Evolutionary conservation across 2,329 filamentous ascomycete species (phyloP).

Genomic region (Metarhizium album): DNA sequence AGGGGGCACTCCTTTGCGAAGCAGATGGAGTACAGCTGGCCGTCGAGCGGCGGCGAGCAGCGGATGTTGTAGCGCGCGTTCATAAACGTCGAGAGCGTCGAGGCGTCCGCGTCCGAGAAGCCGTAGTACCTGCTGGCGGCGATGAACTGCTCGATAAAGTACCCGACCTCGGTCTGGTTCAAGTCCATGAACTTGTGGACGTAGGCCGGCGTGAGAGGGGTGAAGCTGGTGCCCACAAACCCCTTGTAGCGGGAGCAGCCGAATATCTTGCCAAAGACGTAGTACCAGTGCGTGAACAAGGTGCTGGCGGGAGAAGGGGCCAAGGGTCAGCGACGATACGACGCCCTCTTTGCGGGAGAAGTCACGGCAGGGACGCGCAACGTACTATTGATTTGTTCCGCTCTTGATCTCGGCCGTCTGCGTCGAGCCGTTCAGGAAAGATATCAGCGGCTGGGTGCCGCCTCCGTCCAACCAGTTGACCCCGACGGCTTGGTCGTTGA

Average conservation of each 20-base stretch:
- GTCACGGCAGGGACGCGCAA: neutral
- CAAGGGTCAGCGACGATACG: too few relatives aligned
- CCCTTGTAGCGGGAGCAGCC: constrained; percentile 14
- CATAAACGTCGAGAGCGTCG: constrained; percentile 13
- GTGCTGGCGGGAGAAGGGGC: constrained; percentile 8
- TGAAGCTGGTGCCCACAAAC: constrained; percentile 9
- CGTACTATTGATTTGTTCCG: constrained; percentile 19
- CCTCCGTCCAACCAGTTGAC: constrained; percentile 22
- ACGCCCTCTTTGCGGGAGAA: too few relatives aligned
- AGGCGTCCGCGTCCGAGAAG: constrained; percentile 17
- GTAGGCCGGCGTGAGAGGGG: constrained; percentile 15
- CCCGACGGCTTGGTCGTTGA: constrained; percentile 15
- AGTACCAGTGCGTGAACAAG: constrained; percentile 20
- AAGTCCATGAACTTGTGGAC: constrained; percentile 24
- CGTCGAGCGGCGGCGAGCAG: constrained; percentile 15
- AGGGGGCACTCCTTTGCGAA: constrained; percentile 17
- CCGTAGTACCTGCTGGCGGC: constrained; percentile 15
- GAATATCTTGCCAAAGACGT: constrained; percentile 17
- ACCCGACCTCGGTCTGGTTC: constrained; percentile 16
- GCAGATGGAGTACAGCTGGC: constrained; percentile 17
- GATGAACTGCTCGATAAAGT: constrained; percentile 21
- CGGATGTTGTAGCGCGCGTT: constrained; percentile 18
- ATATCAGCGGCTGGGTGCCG: constrained; percentile 13
- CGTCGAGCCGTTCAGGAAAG: constrained; percentile 15
- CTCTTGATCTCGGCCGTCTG: constrained; percentile 11